Base-by-base conservation (phyloP, 2,329 filamentous ascomycete species). In the Lecanicillium sp. region DNA sequence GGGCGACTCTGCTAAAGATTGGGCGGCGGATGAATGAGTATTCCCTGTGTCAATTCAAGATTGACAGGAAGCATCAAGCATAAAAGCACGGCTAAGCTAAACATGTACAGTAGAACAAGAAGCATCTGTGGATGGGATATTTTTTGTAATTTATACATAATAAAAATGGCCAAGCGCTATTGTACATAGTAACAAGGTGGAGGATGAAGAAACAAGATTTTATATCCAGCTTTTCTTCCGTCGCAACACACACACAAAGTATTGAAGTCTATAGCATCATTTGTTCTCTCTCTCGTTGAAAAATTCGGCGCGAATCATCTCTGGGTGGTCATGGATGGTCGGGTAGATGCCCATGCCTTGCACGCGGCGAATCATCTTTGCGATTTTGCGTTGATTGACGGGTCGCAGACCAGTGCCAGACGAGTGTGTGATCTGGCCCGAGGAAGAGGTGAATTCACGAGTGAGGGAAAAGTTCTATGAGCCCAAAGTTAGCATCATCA, bases 321-420 rank as follows among this genome's bases (percentile, higher is more conserved):
- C 85, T 4, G 92, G 92, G 64, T 98, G 92, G 48, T 71, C 70
- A 66, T 98, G 85, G 40, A 94, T 83, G 58, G 82, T 94, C 17
- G 92, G 92, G 73, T 96, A 88, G 44, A 96, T 68, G 13, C 92
- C 92, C 55, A 95, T 73, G 2, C 89, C 92, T 52, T 96, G 82
- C 15, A 85, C 83, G 51, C 92, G 76, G 48, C 92, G 73, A 52
- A 98, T 84, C 38, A 94, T 90, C 70, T 94, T 95, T 45, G 90
- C 85, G 56, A 98, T 79, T 65, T 83, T 88, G 49, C 92, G 75
- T 68, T 98, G 92, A 68, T 96, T 96, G 48, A 85, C 83, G 3
- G 85, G 84, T 41, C 86, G 75, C 44, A 98, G 68, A 12, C 86
- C 87, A 0, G 89, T 96, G 17, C 80, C 68, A 5, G 60, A 71